phyloP scores from a whole-genome alignment of 305 asterid species.

The Euphrasia arctica region DNA sequence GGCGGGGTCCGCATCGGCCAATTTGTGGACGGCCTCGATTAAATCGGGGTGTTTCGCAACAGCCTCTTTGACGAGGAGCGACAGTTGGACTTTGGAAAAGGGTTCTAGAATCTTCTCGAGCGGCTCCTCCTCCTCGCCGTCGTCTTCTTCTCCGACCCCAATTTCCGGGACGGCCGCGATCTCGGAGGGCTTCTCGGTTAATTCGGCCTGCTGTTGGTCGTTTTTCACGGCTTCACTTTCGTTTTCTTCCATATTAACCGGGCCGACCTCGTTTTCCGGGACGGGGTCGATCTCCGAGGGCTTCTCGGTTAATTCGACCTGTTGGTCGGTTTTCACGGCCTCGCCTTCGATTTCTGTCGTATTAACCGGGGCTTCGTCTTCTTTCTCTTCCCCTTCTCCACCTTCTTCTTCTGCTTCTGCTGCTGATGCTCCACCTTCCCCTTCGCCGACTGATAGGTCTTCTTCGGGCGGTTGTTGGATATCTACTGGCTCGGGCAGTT shows the following conservation, averaged over 20 bases:
- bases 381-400: conserved; percentile 1
- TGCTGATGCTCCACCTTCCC: neutral
- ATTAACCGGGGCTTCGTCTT: neutral
- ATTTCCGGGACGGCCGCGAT: conserved; percentile 20
- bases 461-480: conserved; percentile 13
- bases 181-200: conserved; percentile 20
- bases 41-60: conserved; percentile 47
- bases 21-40: conserved; percentile 36
- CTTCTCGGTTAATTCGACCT: conserved; percentile 6
- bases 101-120: conserved; percentile 76
- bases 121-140: conserved; percentile 33
- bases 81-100: conserved; percentile 54
- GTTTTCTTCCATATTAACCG: conserved; percentile 17
- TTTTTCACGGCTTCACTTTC: too few species aligned
- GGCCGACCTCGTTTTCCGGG: neutral
- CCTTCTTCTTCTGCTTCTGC: too few species aligned
- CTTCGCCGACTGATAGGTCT: conserved; percentile 8
- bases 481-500: conserved; percentile 17
- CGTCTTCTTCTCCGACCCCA: conserved; percentile 33
- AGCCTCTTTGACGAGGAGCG: conserved; percentile 49
- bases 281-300: conserved; percentile 18
- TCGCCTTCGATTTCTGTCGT: conserved; percentile 15
- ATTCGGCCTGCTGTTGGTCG: conserved; percentile 13
- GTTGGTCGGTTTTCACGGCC: conserved; percentile 22
- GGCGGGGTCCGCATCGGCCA: conserved; percentile 48